Percentiles rank a stretch among this genome's conserved stretches.
Conservation (phyloP, 306 rosid species). For the Hylodesmum podocarpum region DNA sequence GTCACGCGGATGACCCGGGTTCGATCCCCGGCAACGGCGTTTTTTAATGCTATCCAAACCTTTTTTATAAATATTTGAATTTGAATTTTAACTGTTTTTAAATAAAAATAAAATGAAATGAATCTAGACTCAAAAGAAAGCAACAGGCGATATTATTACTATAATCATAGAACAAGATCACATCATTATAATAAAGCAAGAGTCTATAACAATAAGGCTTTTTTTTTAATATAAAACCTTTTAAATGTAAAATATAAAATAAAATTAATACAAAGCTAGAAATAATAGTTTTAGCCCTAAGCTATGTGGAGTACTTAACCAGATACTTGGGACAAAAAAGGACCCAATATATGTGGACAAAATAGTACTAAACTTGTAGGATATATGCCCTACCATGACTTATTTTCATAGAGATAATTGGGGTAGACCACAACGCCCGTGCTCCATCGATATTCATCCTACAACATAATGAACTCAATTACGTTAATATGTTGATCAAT, state of each 20-base stretch:
- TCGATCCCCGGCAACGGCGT: constrained; percentile 20
- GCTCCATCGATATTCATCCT: constrained; percentile 16
- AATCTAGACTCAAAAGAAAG: neutral
- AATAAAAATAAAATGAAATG: no score
- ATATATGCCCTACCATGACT: neutral
- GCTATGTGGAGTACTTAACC: neutral
- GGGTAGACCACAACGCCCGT: neutral
- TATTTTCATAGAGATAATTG: neutral
- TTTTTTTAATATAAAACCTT: neutral
- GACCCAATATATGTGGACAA: constrained; percentile 19
- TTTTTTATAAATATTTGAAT: no score
- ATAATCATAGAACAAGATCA: neutral
- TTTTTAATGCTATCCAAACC: neutral
- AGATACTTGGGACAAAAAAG: constrained; percentile 26
- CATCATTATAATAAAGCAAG: neutral
- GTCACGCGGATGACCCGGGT: constrained; percentile 19
- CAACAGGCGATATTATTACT: neutral
- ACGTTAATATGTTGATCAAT: neutral
- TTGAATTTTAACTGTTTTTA: no score
- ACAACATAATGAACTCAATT: neutral
- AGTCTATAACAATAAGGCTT: neutral
- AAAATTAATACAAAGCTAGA: neutral
- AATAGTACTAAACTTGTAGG: neutral
- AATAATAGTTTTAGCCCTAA: neutral
- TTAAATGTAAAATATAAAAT: neutral